Base-by-base conservation (phyloP, 2,329 filamentous ascomycete species). In the Tolypocladium cylindrosporum region DNA sequence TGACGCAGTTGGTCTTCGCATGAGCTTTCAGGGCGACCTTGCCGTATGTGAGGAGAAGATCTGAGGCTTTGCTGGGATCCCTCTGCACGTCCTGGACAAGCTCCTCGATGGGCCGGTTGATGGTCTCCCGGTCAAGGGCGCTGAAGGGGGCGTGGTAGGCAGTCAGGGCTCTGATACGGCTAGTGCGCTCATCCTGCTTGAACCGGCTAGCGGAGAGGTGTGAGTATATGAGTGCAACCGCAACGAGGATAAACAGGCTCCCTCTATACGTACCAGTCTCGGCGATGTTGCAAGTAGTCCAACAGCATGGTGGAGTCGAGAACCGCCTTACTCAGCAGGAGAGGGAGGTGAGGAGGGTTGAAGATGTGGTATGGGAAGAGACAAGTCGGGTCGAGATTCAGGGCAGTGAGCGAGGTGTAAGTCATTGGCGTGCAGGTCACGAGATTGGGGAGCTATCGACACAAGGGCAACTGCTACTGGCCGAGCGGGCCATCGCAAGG, bases 21-120 rank as follows among this genome's bases (percentile, higher is more conserved):
- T 97, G 93, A 1, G 91, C 92, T 67, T 86, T 87, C 56, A 96
- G 70, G 0, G 92, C 89, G 24, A 93, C 86, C 72, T 95, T 96
- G 66, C 89, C 89, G 70, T 97, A 97, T 13, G 91, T 85, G 60
- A 79, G 84, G n/a, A 97, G 83, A 53, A 97, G 82, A 61, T 91
- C 85, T 31, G 87, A 70, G 0, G 92, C 86, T 14, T 81, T 79
- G 54, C 85, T 77, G 56, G 78, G 74, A 51, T 85, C 81, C n/a
- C 83, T 80, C 39, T 93, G 90, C 4, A 96, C 88, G 74, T 88
- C 83, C 61, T 85, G 74, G 7, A 96, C 91, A 4, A 96, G 83
- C 58, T 88, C 79, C 62, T 88, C 84, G 60, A 97, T 94, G 16
- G 90, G 84, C 60, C 83, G 86, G 60, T 85, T 77, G 58, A 96